Percentiles rank a stretch among this genome's conserved stretches.
phyloP scores from a whole-genome alignment of 768 basidiomycete genomes.

The Lyophyllum semitale region DNA sequence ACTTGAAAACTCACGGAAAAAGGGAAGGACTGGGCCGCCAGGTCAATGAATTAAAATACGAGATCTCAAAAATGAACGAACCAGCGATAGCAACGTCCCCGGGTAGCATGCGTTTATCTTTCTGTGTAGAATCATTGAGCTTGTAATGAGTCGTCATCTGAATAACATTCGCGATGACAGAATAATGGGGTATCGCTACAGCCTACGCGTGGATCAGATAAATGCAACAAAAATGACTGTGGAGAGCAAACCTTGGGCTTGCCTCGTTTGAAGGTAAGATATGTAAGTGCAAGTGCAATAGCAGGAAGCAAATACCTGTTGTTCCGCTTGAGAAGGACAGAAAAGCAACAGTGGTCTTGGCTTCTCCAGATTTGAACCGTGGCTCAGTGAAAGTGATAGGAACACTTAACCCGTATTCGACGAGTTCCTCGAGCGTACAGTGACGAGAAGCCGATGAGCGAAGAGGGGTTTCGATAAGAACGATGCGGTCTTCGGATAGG shows the following conservation, averaged over 20 bases:
- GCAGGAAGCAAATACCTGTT: slow-evolving; percentile 46
- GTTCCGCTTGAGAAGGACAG: slow-evolving; percentile 77
- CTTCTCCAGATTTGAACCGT: slow-evolving; percentile 56
- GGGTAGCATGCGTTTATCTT: slow-evolving; percentile 41
- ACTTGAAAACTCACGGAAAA: slow-evolving; percentile 48
- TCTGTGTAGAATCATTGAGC: slow-evolving; percentile 40
- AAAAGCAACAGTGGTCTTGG: slow-evolving; percentile 62
- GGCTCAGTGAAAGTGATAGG: slow-evolving; percentile 45
- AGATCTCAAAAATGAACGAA: slow-evolving; percentile 29
- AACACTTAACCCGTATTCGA: slow-evolving; percentile 40
- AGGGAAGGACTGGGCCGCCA: slow-evolving; percentile 48
- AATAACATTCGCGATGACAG: slow-evolving; percentile 64
- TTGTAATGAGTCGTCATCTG: slow-evolving; percentile 57
- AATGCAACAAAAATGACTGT: background rate
- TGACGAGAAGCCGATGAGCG: slow-evolving; percentile 5
- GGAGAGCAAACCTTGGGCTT: slow-evolving; percentile 35
- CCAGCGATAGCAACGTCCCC: slow-evolving; percentile 63
- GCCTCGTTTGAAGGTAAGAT: slow-evolving; percentile 16
- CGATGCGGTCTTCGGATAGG: slow-evolving; percentile 43
- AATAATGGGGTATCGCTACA: slow-evolving; percentile 66
- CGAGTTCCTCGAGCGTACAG: slow-evolving; percentile 47
- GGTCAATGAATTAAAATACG: background rate
- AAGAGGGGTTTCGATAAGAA: slow-evolving; percentile 33
- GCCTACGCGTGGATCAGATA: slow-evolving; percentile 40
- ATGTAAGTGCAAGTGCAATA: background rate